Base-by-base conservation (phyloP, 2,329 filamentous ascomycete species). In the Colletotrichum destructivum region DNA sequence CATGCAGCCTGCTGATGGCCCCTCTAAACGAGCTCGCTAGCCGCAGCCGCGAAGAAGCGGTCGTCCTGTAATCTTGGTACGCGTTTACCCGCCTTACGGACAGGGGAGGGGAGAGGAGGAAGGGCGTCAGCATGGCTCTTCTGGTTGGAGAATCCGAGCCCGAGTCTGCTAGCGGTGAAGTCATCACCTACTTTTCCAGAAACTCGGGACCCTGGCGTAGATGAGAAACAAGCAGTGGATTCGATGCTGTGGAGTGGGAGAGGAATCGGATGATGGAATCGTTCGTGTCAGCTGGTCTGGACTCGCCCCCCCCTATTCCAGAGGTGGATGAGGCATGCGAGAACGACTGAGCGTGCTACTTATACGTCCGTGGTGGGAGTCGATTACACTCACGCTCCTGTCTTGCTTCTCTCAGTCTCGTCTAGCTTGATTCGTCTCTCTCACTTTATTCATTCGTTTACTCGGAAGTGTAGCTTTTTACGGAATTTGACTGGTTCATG, bases 401-500 rank as follows among this genome's bases (percentile, higher is more conserved):
- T 35, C n/a, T 26, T 31, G 42, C 13, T 18, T 18, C 55, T 26
- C 1, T 59, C 2, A 9, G 4, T 23, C 15, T 4, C 26, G 23
- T 8, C 16, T 44, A 21, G 16, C 23, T 46, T 16, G 2, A 9
- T 15, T 21, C 3, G 6, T 12, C 0, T 46, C 21, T 2, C 18
- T 64, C 4, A 11, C 26, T 23, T 55, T 38, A 15, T 55, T n/a
- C 38, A 13, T 38, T 56, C 23, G 18, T 55, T 55, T 31, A 13
- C 5, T 54, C 21, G 13, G 35, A 42, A 42, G 61, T 46, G 23
- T 11, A 42, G 44, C 1, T 7, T 42, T 8, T 23, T 13, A 16
- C 21, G 31, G 62, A 55, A 64, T 55, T 26, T 56, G 62, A 31
- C 62, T 47, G 62, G 62, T 56, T 65, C 62, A 65, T n/a, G 26